These are phyloP conservation scores for Eragrostis nindensis DNA, from an alignment of 176 grass and related monocot genomes.

Conservation along the genomic window DNA sequence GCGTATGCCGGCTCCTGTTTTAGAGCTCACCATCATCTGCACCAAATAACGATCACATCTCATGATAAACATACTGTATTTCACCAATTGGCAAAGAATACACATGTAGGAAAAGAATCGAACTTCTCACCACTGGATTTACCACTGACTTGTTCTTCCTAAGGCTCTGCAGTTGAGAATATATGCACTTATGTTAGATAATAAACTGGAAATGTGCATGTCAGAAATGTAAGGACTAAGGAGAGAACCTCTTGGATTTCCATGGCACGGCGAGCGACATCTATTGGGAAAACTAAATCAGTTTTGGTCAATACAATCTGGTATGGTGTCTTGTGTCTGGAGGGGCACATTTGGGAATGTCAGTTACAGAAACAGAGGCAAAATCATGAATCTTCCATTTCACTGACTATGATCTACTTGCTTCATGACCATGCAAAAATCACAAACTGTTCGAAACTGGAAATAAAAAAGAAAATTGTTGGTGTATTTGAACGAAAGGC, in stretches of 20 bases:
- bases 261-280: slow-evolving; percentile 83
- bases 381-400: not conserved
- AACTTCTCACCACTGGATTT: slow-evolving; percentile 76
- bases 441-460: not conserved
- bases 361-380: not conserved
- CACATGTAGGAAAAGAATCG: not conserved
- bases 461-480: slow-evolving; percentile 5
- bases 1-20: slow-evolving; percentile 75
- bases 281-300: slow-evolving; percentile 94
- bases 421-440: not conserved
- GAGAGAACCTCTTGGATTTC: slow-evolving; percentile 85
- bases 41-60: not conserved
- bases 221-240: not conserved
- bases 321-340: slow-evolving; percentile 89
- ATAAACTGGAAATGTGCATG: not conserved
- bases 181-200: not conserved
- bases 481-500: not conserved
- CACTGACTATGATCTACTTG: not conserved
- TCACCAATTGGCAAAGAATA: not conserved
- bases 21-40: slow-evolving; percentile 95
- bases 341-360: not conserved
- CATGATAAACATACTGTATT: not conserved
- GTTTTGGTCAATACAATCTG: slow-evolving; percentile 94
- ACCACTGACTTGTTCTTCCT: slow-evolving; percentile 76
- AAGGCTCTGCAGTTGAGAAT: slow-evolving; percentile 58